phyloP scores from a whole-genome alignment of 2,329 filamentous ascomycete genomes.

The Penicillium sp. region DNA sequence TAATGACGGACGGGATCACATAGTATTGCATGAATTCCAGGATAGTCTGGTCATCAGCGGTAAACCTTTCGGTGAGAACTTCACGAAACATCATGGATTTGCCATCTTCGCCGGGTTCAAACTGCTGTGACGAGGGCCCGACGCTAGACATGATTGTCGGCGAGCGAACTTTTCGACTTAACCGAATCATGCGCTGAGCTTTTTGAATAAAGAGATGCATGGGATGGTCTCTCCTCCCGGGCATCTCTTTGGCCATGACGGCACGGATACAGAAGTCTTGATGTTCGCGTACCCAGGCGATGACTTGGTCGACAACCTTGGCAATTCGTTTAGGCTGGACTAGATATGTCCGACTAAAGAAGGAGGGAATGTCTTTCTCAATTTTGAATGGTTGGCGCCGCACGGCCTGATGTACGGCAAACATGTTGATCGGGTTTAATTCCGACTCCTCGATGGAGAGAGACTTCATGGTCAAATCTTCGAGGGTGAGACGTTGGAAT shows the following conservation, averaged over 20 bases:
- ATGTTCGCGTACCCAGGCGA: constrained; percentile 60
- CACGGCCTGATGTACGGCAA: constrained; percentile 40
- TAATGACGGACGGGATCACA: constrained; percentile 47
- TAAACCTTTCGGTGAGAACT: constrained; percentile 49
- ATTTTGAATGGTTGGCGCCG: constrained; percentile 40
- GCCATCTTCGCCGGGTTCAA: constrained; percentile 30
- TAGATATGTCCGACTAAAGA: constrained; percentile 47
- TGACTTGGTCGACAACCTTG: constrained; percentile 53
- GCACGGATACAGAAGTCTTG: constrained; percentile 39
- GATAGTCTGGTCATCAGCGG: constrained; percentile 55
- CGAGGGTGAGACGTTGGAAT: constrained; percentile 37
- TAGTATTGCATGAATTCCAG: constrained; percentile 61
- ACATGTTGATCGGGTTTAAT: constrained; percentile 37
- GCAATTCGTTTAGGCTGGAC: constrained; percentile 58
- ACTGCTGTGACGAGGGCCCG: constrained; percentile 44
- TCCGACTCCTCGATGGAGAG: constrained; percentile 35
- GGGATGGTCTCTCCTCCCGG: constrained; percentile 39
- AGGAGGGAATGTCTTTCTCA: constrained; percentile 36
- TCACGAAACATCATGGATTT: constrained; percentile 36
- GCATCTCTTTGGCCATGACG: constrained; percentile 30
- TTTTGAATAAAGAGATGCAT: constrained; percentile 50
- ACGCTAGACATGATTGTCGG: constrained; percentile 48
- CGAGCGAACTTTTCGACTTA: constrained; percentile 47
- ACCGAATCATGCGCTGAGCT: constrained; percentile 45
- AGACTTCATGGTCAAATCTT: constrained; percentile 42